Evolutionary conservation across 805 yeast genomes (phyloP), one percentile per base, ranked within the genome.

Genomic region (Cephaloascus fragrans): DNA sequence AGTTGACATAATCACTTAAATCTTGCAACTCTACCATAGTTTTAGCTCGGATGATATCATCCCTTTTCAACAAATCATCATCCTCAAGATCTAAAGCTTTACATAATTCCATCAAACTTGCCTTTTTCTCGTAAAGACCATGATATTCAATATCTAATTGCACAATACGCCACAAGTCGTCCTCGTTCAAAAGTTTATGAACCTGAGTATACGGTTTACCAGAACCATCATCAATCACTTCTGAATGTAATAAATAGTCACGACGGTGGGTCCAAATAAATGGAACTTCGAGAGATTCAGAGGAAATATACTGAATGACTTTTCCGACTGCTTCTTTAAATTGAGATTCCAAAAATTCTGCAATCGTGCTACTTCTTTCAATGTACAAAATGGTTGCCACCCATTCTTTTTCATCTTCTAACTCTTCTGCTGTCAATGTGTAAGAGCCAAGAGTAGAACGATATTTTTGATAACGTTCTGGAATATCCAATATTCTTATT

Each of bases 211-310:
- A 59, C n/a, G 48, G 45, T 15, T 47, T 39, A 4, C 47, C 39
- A 4, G 75, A 68, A 32, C 67, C 71, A 14, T 58, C 64, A 31
- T 57, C 57, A 20, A 54, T 49, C 14, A 75, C 75, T 33, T 70
- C 70, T 8, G 85, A 73, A 49, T 68, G 68, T 43, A 84, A 63
- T 16, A 87, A 67, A 54, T 84, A 87, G 59, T 93, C 97, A 61
- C 95, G 84, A 57, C 97, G 83, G 55, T 88, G 95, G 19, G 88
- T 83, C 84, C 95, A 88, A 44, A 93, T 88, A 51, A 88, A 85
- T 9, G 98, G 97, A 4, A 90, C 96, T 56, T 93, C 98, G 46
- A 83, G 71, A 42, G 80, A 71, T 37, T 89, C 95, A 49, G 76
- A 77, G 12, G 88, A 70, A 23, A 93, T 64, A 47, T 78, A 88